Percentiles rank a stretch among this genome's conserved stretches.
These are phyloP conservation scores for Bryopsis sp. DNA, from an alignment of 139 green algal genomes.

Conservation along the genomic window DNA sequence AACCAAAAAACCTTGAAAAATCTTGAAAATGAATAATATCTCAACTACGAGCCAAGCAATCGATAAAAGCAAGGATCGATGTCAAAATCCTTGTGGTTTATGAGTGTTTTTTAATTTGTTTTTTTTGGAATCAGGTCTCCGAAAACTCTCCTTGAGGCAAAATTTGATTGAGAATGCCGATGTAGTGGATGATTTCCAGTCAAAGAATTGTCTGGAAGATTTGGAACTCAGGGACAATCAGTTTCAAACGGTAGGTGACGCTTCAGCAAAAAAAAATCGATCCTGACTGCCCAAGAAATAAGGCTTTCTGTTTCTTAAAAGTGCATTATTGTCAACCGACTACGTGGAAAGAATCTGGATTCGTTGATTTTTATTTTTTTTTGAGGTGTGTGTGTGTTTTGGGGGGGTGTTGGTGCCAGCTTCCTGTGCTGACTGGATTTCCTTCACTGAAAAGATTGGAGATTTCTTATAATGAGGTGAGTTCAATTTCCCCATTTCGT, in stretches of 20 bases:
- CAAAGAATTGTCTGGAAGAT: slow-evolving; percentile 38
- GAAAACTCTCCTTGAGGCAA: slow-evolving; percentile 65
- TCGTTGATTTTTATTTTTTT: not conserved
- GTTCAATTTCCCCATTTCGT: not conserved
- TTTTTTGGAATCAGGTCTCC: slow-evolving; percentile 40
- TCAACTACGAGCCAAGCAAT: too few species aligned
- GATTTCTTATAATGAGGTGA: slow-evolving; percentile 77
- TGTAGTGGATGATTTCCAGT: slow-evolving; percentile 22
- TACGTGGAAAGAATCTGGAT: too few species aligned
- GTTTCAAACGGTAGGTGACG: slow-evolving; percentile 37
- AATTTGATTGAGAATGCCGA: slow-evolving; percentile 58
- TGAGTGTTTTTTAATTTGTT: not conserved
- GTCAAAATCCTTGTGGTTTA: not conserved
- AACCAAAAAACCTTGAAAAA: too few species aligned
- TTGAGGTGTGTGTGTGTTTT: not conserved
- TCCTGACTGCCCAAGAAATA: too few species aligned
- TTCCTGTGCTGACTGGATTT: slow-evolving; percentile 51
- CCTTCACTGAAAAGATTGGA: slow-evolving; percentile 53
- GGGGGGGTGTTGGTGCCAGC: slow-evolving; percentile 35
- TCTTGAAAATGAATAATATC: too few species aligned
- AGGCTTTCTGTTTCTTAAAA: too few species aligned
- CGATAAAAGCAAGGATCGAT: not conserved
- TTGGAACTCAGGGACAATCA: slow-evolving; percentile 81
- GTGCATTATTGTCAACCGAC: too few species aligned
- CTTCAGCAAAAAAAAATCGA: too few species aligned